Conservation (phyloP, 768 basidiomycete species). For the Hygrocybe coccinea region DNA sequence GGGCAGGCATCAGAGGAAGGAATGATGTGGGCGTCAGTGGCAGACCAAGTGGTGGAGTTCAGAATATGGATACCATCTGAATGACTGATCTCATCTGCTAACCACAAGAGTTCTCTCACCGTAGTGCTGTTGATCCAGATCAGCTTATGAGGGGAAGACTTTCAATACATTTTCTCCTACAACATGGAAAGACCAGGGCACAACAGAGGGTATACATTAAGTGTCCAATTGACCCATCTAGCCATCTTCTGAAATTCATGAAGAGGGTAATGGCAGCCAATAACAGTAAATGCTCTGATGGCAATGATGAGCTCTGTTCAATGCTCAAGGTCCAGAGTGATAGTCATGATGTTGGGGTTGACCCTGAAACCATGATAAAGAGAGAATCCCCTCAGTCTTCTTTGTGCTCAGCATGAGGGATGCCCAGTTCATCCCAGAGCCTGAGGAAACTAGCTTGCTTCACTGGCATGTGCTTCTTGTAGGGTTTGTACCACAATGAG, state of each 20-base stretch:
- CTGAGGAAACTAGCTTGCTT: conserved; percentile 31
- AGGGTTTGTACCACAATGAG: conserved; percentile 26
- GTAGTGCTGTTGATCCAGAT: neutral
- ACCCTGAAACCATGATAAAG: conserved; percentile 38
- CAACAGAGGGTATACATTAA: neutral
- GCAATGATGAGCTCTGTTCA: too few species aligned
- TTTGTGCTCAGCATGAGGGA: conserved; percentile 34
- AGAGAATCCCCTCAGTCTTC: conserved; percentile 32
- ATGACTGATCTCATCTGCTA: neutral
- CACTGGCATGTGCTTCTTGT: conserved; percentile 20
- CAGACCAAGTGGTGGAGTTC: neutral
- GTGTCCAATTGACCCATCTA: too few species aligned
- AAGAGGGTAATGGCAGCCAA: too few species aligned
- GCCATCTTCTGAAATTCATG: too few species aligned
- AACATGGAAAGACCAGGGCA: neutral
- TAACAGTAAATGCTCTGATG: too few species aligned
- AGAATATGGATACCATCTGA: neutral
- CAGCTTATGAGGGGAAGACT: too few species aligned
- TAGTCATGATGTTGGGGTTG: conserved; percentile 27
- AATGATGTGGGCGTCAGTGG: neutral
- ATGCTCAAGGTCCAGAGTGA: conserved; percentile 16
- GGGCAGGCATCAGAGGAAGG: neutral
- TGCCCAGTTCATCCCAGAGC: conserved; percentile 23
- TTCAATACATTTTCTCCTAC: neutral
- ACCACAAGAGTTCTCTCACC: neutral